Base-by-base conservation (phyloP, 352 stramenopile genomes). In the Pythium coloratum region DNA sequence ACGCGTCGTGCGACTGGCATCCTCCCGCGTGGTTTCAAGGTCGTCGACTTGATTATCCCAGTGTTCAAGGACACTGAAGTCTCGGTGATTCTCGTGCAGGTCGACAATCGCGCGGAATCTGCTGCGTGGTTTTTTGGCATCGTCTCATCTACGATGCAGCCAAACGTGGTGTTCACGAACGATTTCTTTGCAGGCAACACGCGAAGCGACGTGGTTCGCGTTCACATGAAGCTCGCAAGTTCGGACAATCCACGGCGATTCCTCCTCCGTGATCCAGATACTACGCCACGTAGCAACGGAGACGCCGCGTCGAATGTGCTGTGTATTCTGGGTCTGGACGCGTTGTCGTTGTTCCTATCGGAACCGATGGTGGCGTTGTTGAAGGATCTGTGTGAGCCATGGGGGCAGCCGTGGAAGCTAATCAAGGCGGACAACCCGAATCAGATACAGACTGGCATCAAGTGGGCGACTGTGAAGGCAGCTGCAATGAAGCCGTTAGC, bases 1-100 rank as follows among this genome's bases (percentile, higher is more conserved):
- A 55, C 55, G 4, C 67, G 67, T 42, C 62, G 67, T 40, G 64
- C 67, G 0, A 71, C 69, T 1, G 59, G 71, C 49, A 34, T 73
- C 16, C 62, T 72, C 7, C 61, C 55, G 12, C 64, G 67, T 3
- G 36, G 55, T 26, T 57, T 18, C 36, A 10, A 55, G 6, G 20
- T 20, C 14, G 32, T 64, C 34, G 67, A 72, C n/a, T 24, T 68
- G 26, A 46, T 71, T 1, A 70, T 77, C 38, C 67, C 67, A 3
- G 65, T 75, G 0, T 71, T 67, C 30, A 34, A 62, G 6, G 34
- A 16, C 38, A 32, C 2, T 8, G 10, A 14, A 14, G 62, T 62
- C 18, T 68, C 62, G 30, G 51, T 62, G 40, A 62, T 62, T 24
- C 6, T 62, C 6, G 26, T 68, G 3, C 60, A 59, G 42, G 60